Evolutionary conservation across 2,329 filamentous ascomycete genomes (phyloP).

Genomic region (Pochonia chlamydosporia): DNA sequence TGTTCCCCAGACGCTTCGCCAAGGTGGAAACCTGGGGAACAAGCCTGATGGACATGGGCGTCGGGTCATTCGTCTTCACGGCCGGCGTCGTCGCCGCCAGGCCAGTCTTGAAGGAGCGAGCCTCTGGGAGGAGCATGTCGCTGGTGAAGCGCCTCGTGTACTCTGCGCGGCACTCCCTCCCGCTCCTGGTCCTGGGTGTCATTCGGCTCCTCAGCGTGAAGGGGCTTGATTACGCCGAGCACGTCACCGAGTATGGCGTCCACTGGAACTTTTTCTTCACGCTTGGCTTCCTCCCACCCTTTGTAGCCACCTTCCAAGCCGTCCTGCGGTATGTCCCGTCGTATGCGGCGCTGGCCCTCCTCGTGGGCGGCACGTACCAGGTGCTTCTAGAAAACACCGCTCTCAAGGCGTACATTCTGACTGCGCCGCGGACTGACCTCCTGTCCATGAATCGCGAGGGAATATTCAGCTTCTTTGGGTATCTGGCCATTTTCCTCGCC

Average conservation of each 20-base stretch:
- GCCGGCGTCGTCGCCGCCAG: slow-evolving; percentile 86
- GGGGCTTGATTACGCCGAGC: slow-evolving; percentile 90
- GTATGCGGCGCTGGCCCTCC: slow-evolving; percentile 67
- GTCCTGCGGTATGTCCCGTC: slow-evolving; percentile 66
- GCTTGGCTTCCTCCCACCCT: slow-evolving; percentile 79
- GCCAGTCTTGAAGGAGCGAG: slow-evolving; percentile 65
- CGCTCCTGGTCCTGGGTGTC: slow-evolving; percentile 73
- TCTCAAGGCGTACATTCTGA: slow-evolving; percentile 78
- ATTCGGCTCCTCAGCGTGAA: slow-evolving; percentile 85
- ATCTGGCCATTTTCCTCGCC: slow-evolving; percentile 88
- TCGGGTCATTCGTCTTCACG: slow-evolving; percentile 95
- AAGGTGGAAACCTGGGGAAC: slow-evolving; percentile 99
- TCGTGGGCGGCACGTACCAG: slow-evolving; percentile 68
- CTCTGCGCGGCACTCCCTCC: slow-evolving; percentile 75
- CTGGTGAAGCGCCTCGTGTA: slow-evolving; percentile 53
- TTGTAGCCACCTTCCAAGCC: slow-evolving; percentile 77
- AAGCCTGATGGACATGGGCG: slow-evolving; percentile 96
- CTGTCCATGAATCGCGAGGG: slow-evolving; percentile 91
- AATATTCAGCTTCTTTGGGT: slow-evolving; percentile 90
- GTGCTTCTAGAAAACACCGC: slow-evolving; percentile 66
- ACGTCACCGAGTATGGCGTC: slow-evolving; percentile 94
- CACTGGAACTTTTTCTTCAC: slow-evolving; percentile 99
- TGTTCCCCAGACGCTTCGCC: slow-evolving; percentile 91
- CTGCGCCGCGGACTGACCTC: slow-evolving; percentile 71
- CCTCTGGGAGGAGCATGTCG: slow-evolving; percentile 42